Evolutionary conservation across 108 stramenopile species (phyloP).

Genomic region (Skeletonema grethae): DNA sequence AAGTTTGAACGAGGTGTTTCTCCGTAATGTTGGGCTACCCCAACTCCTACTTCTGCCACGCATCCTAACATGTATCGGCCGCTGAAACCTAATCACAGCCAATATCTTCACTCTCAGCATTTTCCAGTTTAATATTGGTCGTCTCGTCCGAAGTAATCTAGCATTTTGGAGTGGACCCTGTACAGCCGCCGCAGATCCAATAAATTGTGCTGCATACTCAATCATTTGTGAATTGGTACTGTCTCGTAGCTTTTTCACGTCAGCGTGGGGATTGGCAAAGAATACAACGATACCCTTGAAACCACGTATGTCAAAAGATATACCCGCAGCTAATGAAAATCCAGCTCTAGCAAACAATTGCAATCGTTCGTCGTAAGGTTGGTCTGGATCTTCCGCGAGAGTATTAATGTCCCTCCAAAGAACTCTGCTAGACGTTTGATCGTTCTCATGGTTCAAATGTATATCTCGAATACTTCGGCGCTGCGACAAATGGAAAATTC

Average conservation of each 20-base stretch:
- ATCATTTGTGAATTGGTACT: conserved; percentile 15
- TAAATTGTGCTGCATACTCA: conserved; percentile 7
- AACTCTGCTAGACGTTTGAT: background rate
- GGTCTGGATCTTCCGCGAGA: conserved; percentile 16
- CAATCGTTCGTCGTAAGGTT: conserved; percentile 27
- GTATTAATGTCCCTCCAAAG: conserved; percentile 14
- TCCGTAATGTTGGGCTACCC: background rate
- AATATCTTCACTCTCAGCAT: conserved; percentile 11
- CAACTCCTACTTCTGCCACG: conserved; percentile 5
- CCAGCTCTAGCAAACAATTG: conserved; percentile 20
- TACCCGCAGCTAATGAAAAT: conserved; percentile 13
- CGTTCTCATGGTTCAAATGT: background rate
- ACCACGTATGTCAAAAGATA: conserved; percentile 14
- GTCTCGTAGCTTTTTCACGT: conserved; percentile 3
- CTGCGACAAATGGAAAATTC: background rate
- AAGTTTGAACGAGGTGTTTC: conserved; percentile 5
- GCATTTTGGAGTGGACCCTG: conserved; percentile 12
- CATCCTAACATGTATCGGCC: background rate
- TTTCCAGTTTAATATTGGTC: conserved; percentile 19
- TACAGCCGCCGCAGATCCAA: conserved; percentile 15
- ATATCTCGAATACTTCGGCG: too few species aligned
- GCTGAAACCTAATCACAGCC: conserved; percentile 15
- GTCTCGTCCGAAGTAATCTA: background rate
- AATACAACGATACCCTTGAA: conserved; percentile 21
- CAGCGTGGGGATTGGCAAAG: conserved; percentile 19